A percentile compares a stretch with the other conserved stretches of the same genome.
Conservation (phyloP, 2,329 filamentous ascomycete species). For the Xylaria sp. region DNA sequence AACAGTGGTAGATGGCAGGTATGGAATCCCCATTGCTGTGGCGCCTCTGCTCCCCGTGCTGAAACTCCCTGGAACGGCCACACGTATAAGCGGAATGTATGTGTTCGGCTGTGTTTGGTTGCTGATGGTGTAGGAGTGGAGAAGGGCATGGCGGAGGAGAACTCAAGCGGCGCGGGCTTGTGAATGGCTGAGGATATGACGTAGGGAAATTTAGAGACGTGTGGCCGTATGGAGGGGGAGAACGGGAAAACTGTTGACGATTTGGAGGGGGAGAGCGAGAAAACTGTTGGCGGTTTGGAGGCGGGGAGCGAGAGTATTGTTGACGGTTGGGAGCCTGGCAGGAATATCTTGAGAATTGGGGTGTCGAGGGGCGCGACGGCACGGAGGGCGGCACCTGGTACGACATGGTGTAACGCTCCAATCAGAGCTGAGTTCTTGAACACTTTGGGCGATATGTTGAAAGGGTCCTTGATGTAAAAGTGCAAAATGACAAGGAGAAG, state of each 20-base stretch:
- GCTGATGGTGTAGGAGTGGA: slow-evolving; percentile 22
- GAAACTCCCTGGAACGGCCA: not conserved
- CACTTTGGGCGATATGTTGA: not conserved
- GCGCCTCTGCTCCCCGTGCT: slow-evolving; percentile 24
- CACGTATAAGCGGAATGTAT: slow-evolving; percentile 14
- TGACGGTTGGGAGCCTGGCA: slow-evolving; percentile 24
- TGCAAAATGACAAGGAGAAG: not conserved
- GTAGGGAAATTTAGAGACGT: slow-evolving; percentile 13
- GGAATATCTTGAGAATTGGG: slow-evolving; percentile 24
- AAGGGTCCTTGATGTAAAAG: not conserved
- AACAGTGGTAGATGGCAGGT: slow-evolving; percentile 8
- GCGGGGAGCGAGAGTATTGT: slow-evolving; percentile 29
- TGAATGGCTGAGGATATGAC: slow-evolving; percentile 21
- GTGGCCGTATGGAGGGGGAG: slow-evolving; percentile 24
- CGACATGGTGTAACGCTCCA: slow-evolving; percentile 27
- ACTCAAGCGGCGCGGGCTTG: slow-evolving; percentile 24
- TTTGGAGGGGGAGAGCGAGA: slow-evolving; percentile 29
- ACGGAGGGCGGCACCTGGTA: slow-evolving; percentile 16
- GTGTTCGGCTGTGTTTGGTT: slow-evolving; percentile 18
- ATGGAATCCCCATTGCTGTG: slow-evolving; percentile 3
- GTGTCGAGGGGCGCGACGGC: slow-evolving; percentile 27
- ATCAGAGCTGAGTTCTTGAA: not conserved
- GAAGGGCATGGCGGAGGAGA: slow-evolving; percentile 25
- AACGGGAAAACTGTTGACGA: slow-evolving; percentile 30
- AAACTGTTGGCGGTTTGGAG: slow-evolving; percentile 26